Conservation (phyloP, 257 asterid species). For the Nicotiana noctiflora region DNA sequence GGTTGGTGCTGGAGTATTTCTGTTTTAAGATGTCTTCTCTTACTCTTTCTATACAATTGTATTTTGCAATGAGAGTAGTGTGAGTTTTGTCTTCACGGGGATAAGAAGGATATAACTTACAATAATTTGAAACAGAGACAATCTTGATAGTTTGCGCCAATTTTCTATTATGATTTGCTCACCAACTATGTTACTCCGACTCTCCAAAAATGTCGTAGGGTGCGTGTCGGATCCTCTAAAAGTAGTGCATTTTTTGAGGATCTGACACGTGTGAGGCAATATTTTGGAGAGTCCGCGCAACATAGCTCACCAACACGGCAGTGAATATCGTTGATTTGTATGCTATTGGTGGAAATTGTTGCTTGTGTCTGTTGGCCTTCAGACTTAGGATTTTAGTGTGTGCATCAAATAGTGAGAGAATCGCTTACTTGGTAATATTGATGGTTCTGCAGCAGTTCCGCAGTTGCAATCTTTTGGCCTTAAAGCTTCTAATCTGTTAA, state of each 20-base stretch:
- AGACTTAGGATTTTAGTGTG: neutral
- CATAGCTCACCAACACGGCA: neutral
- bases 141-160: neutral
- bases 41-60: neutral
- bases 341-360: neutral
- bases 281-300: no score
- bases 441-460: conserved; percentile 45
- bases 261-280: no score
- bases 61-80: no score
- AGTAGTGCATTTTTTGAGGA: no score
- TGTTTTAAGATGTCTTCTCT: neutral
- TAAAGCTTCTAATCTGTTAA: conserved; percentile 38
- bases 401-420: neutral
- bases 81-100: no score
- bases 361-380: neutral
- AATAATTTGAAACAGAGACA: no score
- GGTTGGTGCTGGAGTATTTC: neutral
- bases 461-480: conserved; percentile 62
- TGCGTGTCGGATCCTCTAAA: no score
- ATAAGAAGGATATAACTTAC: no score
- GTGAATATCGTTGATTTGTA: neutral
- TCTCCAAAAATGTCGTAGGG: no score
- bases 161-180: neutral
- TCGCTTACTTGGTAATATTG: conserved; percentile 14
- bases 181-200: no score